Evolutionary conservation across 176 grass and related monocot genomes (phyloP), one percentile per base, ranked within the genome.

Genomic region (Urochloa ruziziensis): DNA sequence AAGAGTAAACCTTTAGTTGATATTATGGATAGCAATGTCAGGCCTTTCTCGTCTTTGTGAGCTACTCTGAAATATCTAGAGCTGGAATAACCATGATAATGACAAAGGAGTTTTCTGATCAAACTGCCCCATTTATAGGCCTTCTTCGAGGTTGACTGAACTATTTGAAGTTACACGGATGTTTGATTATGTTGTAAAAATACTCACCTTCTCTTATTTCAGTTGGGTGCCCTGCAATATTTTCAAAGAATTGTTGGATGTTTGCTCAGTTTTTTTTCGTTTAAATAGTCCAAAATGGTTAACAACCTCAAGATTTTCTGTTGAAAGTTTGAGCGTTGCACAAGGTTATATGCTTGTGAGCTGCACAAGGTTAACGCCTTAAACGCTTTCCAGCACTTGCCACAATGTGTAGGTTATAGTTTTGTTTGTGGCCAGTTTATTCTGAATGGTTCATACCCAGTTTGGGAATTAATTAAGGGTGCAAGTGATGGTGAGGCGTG

Each of bases 111-210:
- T 37, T 73, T 37, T 73, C 4, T 15, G 40, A 74, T 83, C 54
- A 64, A 52, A 61, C 28, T 73, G 39, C 40, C 32, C 44, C 10
- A 40, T 53, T 4, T 64, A n/a, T 51, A 74, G 33, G 23, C 43
- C 15, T 39, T 24, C 43, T 0, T 72, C 24, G 17, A 3, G 59
- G 24, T 59, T 72, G 6, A 12, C 29, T 33, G 7, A 49, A 74
- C 29, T 51, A 6, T 83, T 65, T 23, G 18, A 63, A 33, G 27
- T 62, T 62, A 47, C 12, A 9, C 13, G 29, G 37, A 49, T 73
- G 39, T 61, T 74, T 75, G 0, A 10, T 83, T 83, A 40, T 83
- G 17, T 49, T 66, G 14, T 81, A 54, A 56, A 49, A 80, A 64
- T 74, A 27, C 44, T 34, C 10, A 21, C 19, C 43, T 72, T 62